A percentile compares a stretch with the other conserved stretches of the same genome.
These are phyloP conservation scores for Teratosphaeria gauchensis DNA, from an alignment of 2,329 filamentous ascomycete genomes.

Conservation along the genomic window DNA sequence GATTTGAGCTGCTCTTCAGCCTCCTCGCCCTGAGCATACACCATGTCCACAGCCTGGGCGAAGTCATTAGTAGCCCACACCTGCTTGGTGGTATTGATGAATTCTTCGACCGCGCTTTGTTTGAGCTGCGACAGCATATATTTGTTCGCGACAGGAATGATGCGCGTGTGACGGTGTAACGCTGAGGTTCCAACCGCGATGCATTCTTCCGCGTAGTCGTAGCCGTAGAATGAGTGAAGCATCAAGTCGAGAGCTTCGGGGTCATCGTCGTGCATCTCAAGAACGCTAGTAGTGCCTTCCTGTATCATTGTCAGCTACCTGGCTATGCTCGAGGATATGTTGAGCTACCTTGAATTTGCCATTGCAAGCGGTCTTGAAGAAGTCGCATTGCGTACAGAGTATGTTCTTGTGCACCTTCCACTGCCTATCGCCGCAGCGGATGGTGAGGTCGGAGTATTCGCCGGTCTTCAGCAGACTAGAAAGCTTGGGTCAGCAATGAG, in stretches of 20 bases:
- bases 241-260: neutral
- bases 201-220: neutral
- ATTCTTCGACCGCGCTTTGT: slow-evolving; percentile 23
- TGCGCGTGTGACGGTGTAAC: neutral
- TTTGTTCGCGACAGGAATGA: slow-evolving; percentile 23
- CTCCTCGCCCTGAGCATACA: neutral
- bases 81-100: slow-evolving; percentile 5
- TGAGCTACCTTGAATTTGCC: slow-evolving; percentile 5
- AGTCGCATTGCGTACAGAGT: slow-evolving; percentile 15
- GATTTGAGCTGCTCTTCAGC: neutral
- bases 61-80: slow-evolving; percentile 1
- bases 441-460: slow-evolving; percentile 11
- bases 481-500: neutral
- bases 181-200: neutral
- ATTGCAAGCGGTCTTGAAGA: slow-evolving; percentile 9
- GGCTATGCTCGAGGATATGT: neutral
- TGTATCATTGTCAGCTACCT: neutral
- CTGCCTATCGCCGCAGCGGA: slow-evolving; percentile 8
- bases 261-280: neutral
- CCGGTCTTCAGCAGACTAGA: neutral
- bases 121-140: slow-evolving; percentile 23
- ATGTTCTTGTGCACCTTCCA: slow-evolving; percentile 14
- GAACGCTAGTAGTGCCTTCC: neutral
- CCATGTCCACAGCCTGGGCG: slow-evolving; percentile 1
- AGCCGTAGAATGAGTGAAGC: neutral